phyloP scores from a whole-genome alignment of 805 yeast species.

The Sugiyamaella lignohabitans region DNA sequence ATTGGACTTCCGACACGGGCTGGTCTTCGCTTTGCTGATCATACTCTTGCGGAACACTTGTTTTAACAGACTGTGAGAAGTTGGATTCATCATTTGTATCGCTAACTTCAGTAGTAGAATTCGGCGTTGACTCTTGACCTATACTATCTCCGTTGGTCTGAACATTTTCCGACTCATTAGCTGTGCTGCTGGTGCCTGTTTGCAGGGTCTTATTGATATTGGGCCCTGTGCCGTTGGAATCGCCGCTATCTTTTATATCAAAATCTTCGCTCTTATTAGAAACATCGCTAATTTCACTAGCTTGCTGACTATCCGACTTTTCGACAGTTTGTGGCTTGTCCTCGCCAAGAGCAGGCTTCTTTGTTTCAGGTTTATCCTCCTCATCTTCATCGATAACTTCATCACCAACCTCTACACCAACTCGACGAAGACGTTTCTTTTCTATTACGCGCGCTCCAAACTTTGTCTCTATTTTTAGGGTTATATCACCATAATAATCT shows the following conservation, averaged over 20 bases:
- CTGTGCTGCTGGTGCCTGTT: not conserved
- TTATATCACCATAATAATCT: constrained; percentile 4
- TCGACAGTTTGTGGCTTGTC: not conserved
- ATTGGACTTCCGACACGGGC: not conserved
- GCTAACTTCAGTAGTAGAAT: not conserved
- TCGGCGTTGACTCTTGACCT: not conserved
- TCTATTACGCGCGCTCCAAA: constrained; percentile 3
- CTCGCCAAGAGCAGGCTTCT: not conserved
- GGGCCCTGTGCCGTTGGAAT: no score
- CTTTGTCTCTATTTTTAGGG: constrained; percentile 9
- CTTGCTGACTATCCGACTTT: not conserved
- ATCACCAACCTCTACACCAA: constrained; percentile 2
- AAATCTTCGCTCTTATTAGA: not conserved
- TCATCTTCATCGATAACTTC: not conserved
- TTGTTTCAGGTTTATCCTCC: not conserved
- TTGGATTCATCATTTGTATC: not conserved
- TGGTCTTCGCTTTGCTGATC: no score
- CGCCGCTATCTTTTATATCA: no score
- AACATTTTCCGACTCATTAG: not conserved
- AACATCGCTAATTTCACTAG: not conserved
- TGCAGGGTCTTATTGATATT: no score
- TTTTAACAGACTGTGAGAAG: not conserved
- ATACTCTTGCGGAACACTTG: no score
- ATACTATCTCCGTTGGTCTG: not conserved
- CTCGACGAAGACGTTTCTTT: constrained; percentile 10